Conservation (phyloP, 257 asterid genomes). For the Fraxinus quadrangulata region DNA sequence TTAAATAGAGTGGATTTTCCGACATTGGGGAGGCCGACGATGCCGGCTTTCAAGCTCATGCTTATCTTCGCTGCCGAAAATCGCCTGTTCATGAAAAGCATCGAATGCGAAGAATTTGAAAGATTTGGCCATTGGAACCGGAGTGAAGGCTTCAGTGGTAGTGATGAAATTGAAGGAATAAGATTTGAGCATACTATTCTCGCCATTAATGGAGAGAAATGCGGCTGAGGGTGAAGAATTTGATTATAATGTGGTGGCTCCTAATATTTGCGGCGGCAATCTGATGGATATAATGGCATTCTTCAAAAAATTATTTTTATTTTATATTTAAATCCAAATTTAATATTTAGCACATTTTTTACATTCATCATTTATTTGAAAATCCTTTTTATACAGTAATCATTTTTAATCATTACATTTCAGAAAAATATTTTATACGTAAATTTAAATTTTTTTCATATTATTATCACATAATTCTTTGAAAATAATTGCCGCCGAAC, state of each 20-base stretch:
- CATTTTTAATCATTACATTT: too few relatives aligned
- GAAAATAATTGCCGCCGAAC: too few relatives aligned
- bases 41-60: conserved; percentile 95
- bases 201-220: conserved; percentile 50
- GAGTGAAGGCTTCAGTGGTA: conserved; percentile 46
- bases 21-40: conserved; percentile 97
- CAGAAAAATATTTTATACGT: too few relatives aligned
- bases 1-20: conserved; percentile 97
- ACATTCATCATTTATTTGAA: too few relatives aligned
- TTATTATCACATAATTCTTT: too few relatives aligned
- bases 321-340: too few relatives aligned
- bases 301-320: neutral
- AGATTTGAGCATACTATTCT: conserved; percentile 61
- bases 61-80: conserved; percentile 67
- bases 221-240: neutral
- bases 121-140: conserved; percentile 48
- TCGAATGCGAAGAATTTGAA: conserved; percentile 42
- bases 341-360: too few relatives aligned
- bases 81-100: conserved; percentile 47
- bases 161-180: conserved; percentile 55
- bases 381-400: too few relatives aligned
- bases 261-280: neutral
- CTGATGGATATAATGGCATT: neutral
- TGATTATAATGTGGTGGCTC: neutral
- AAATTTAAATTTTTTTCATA: too few relatives aligned